These are phyloP conservation scores for Thermoascus crustaceus DNA, from an alignment of 2,329 filamentous ascomycete genomes.

Conservation along the genomic window DNA sequence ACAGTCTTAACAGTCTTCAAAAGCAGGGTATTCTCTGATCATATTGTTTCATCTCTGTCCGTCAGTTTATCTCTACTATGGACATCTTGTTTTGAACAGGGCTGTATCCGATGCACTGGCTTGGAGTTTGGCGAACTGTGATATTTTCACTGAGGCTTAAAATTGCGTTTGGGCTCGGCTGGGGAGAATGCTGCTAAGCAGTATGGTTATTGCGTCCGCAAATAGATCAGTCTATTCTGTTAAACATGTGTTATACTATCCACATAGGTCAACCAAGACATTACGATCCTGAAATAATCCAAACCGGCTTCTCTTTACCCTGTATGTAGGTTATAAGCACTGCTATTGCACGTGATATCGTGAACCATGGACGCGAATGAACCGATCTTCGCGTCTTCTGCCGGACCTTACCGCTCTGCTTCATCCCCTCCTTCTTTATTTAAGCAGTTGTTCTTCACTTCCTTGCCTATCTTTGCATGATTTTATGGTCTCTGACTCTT, in stretches of 20 bases:
- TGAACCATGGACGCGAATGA: conserved; percentile 25
- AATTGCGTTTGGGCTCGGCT: too few species aligned
- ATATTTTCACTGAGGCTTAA: not conserved
- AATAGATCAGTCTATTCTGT: too few species aligned
- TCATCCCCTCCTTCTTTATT: conserved; percentile 3
- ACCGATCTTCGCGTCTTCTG: too few species aligned
- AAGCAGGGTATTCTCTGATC: conserved; percentile 74
- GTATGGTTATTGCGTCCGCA: not conserved
- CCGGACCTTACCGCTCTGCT: conserved; percentile 6
- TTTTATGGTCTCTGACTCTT: too few species aligned
- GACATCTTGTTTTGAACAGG: conserved; percentile 7
- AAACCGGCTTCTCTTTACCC: not conserved
- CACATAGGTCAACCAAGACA: too few species aligned
- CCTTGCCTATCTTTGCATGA: too few species aligned
- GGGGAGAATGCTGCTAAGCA: not conserved
- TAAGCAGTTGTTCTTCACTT: not conserved
- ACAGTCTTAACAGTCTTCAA: conserved; percentile 48
- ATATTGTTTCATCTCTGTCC: not conserved
- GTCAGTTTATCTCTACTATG: conserved; percentile 5
- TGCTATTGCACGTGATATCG: conserved; percentile 30
- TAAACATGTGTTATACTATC: too few species aligned
- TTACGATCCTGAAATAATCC: too few species aligned
- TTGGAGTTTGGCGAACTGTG: conserved; percentile 19
- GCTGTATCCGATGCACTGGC: conserved; percentile 15
- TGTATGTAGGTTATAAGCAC: too few species aligned